phyloP scores from a whole-genome alignment of 768 basidiomycete species.

The Lyophyllum semitale region DNA sequence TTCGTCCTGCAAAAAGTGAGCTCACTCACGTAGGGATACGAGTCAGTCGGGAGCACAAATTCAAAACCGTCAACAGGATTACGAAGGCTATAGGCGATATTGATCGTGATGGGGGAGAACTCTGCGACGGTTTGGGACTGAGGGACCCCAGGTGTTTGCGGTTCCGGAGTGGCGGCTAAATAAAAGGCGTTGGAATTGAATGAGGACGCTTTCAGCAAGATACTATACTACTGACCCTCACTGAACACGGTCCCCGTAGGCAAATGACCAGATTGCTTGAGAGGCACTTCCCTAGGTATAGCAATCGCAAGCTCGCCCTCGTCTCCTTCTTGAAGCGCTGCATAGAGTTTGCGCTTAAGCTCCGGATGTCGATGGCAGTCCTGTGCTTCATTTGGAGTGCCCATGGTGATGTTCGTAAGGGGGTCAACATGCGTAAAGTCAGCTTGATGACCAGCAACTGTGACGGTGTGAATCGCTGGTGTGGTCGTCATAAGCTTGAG shows the following conservation, averaged over 20 bases:
- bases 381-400: slow-evolving; percentile 50
- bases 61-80: slow-evolving; percentile 85
- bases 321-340: slow-evolving; percentile 87
- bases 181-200: neutral
- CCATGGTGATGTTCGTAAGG: slow-evolving; percentile 63
- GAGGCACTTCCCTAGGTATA: slow-evolving; percentile 71
- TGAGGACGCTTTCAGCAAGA: neutral
- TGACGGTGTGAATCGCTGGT: slow-evolving; percentile 72
- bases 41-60: slow-evolving; percentile 78
- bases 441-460: slow-evolving; percentile 68
- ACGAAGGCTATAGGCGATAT: slow-evolving; percentile 78
- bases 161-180: slow-evolving; percentile 79
- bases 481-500: slow-evolving; percentile 18
- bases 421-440: slow-evolving; percentile 83
- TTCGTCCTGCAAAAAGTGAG: neutral
- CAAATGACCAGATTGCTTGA: slow-evolving; percentile 59
- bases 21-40: slow-evolving; percentile 79
- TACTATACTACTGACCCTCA: slow-evolving; percentile 52
- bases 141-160: slow-evolving; percentile 59
- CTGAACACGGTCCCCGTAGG: slow-evolving; percentile 45
- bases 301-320: slow-evolving; percentile 94
- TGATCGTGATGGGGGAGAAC: slow-evolving; percentile 74
- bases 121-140: slow-evolving; percentile 49
- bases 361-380: slow-evolving; percentile 92
- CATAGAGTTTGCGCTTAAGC: slow-evolving; percentile 88